phyloP scores from a whole-genome alignment of 208 protist species.

The Acanthamoeba triangularis region DNA sequence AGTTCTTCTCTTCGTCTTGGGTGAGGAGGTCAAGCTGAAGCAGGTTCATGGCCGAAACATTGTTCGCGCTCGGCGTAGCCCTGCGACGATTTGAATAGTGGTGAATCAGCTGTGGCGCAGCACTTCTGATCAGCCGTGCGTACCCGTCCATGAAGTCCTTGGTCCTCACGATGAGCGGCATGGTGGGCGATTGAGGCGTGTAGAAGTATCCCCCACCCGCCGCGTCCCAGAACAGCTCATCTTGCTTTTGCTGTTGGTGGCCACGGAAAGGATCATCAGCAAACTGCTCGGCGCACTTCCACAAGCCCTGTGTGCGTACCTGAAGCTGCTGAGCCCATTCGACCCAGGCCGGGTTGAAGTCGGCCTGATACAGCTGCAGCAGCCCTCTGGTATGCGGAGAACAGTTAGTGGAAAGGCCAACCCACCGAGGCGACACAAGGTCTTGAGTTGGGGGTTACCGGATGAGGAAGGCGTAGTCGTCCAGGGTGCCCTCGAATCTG shows the following conservation, averaged over 20 bases:
- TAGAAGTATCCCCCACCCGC: constrained; percentile 59
- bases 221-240: constrained; percentile 63
- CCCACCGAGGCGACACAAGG: not conserved
- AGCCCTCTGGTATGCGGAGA: not conserved
- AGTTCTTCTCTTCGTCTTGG: constrained; percentile 32
- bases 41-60: constrained; percentile 32
- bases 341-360: constrained; percentile 59
- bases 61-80: constrained; percentile 59
- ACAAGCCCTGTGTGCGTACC: not conserved
- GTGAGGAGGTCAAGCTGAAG: constrained; percentile 41
- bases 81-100: not conserved
- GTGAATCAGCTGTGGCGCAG: not conserved
- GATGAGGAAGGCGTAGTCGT: constrained; percentile 70
- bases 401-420: not conserved
- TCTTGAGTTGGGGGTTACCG: not conserved
- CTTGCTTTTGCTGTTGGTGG: constrained; percentile 28
- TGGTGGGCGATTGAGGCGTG: not conserved
- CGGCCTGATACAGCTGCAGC: constrained; percentile 75
- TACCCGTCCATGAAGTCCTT: constrained; percentile 75
- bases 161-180: constrained; percentile 64
- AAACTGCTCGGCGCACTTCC: not conserved
- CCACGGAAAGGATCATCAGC: not conserved
- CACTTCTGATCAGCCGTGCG: not conserved
- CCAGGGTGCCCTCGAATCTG: constrained; percentile 57
- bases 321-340: constrained; percentile 58